Evolutionary conservation across 2,329 filamentous ascomycete species (phyloP).

Genomic region (Penicillium digitatum): DNA sequence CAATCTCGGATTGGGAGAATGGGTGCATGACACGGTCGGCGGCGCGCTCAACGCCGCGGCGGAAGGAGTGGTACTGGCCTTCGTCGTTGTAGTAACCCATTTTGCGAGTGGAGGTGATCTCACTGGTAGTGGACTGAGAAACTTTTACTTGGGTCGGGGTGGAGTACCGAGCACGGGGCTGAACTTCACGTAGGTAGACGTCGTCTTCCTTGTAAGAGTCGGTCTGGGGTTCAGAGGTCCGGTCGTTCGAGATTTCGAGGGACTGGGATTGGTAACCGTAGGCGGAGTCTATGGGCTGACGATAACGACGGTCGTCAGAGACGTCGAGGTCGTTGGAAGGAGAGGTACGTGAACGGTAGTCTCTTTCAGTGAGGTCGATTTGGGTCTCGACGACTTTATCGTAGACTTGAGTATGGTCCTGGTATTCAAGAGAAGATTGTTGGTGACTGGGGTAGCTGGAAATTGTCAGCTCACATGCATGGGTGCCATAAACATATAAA

Average conservation of each 20-base stretch:
- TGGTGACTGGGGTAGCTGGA: slow-evolving; percentile 51
- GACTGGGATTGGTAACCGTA: slow-evolving; percentile 23
- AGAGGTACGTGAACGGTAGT: slow-evolving; percentile 61
- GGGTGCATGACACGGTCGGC: slow-evolving; percentile 64
- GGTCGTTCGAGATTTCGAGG: slow-evolving; percentile 32
- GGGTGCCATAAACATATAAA: slow-evolving; percentile 25
- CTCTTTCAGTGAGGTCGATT: slow-evolving; percentile 54
- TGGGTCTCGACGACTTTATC: slow-evolving; percentile 46
- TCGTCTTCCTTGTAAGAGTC: slow-evolving; percentile 39
- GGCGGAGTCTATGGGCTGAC: slow-evolving; percentile 22
- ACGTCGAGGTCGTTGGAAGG: slow-evolving; percentile 50
- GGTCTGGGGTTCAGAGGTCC: slow-evolving; percentile 23
- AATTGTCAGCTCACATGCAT: slow-evolving; percentile 22
- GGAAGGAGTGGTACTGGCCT: slow-evolving; percentile 70
- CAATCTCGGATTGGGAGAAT: slow-evolving; percentile 43
- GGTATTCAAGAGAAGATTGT: slow-evolving; percentile 50
- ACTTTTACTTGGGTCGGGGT: slow-evolving; percentile 44
- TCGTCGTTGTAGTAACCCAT: slow-evolving; percentile 81
- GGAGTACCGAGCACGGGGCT: slow-evolving; percentile 29
- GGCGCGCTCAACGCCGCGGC: slow-evolving; percentile 64
- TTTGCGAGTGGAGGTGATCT: slow-evolving; percentile 52
- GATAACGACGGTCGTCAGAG: slow-evolving; percentile 40
- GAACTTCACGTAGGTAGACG: slow-evolving; percentile 27
- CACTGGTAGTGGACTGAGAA: slow-evolving; percentile 48
- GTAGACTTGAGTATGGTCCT: slow-evolving; percentile 41